Base-by-base conservation (phyloP, 495 filamentous ascomycete species). In the Astrothelium subdiscretum region DNA sequence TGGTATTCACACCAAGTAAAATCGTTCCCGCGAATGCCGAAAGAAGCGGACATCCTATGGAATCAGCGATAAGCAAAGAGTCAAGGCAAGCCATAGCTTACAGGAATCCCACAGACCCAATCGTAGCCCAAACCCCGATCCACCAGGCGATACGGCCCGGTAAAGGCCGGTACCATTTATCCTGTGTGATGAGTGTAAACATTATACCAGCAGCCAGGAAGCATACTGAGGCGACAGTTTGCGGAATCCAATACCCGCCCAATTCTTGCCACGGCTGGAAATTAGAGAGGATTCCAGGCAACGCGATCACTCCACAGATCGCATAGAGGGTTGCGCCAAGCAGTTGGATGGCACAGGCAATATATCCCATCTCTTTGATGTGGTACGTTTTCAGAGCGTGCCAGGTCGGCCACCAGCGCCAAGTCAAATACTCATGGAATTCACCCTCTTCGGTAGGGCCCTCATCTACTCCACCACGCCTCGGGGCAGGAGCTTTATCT, bases 381-480 rank as follows among this genome's bases (percentile, higher is more conserved):
- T 67, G 63, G 32, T 65, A 54, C 0, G 59, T 65, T 6, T 57
- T 31, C 8, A 67, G 63, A 6, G 59, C 59, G 12, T 65, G 58
- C 66, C 66, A 68, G 44, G 66, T 65, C 31, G 66, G 66, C 63
- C 63, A 68, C 63, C 63, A 68, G 31, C 63, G 59, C 63, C 63
- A 68, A 22, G 57, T 59, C 32, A 61, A 27, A 43, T 65, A 61
- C 27, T 61, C 62, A 24, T 44, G 59, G 29, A 48, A 48, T 26
- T 35, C 32, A 31, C 63, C 63, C 40, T 62, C 63, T 48, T 61
- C 60, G 3, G 44, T 59, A 31, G 63, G 63, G 38, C 65, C 65
- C 3, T 51, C 6, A 26, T 65, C 65, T 22, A 67, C 27, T 29
- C 54, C 63, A 29, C 59, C 62, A 40, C 65, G 43, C 15, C 63